Percentiles rank a stretch among this genome's conserved stretches.
phyloP scores from a whole-genome alignment of 2,329 filamentous ascomycete genomes.

The Dothiorella sarmentorum region DNA sequence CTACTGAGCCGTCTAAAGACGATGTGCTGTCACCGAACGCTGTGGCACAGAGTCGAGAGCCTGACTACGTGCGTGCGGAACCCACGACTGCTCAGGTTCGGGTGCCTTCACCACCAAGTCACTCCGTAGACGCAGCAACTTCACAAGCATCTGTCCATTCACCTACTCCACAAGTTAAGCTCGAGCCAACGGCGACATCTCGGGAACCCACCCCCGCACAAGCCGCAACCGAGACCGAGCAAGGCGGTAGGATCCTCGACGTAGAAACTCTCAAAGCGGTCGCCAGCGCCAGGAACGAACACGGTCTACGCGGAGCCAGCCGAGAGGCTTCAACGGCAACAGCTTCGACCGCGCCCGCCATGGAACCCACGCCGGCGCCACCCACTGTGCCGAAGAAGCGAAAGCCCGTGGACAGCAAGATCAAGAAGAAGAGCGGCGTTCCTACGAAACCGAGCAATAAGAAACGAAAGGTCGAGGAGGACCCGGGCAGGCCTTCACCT shows the following conservation, averaged over 20 bases:
- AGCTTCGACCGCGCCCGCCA: neutral
- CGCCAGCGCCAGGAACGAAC: constrained; percentile 45
- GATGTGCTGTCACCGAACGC: neutral
- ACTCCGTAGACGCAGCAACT: constrained; percentile 22
- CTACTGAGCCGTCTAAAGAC: neutral
- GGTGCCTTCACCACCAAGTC: constrained; percentile 23
- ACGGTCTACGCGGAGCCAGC: constrained; percentile 39
- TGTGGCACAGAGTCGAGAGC: constrained; percentile 29
- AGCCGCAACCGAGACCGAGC: constrained; percentile 32
- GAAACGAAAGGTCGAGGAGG: constrained; percentile 43
- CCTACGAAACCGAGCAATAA: constrained; percentile 39
- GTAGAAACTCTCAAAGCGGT: constrained; percentile 42
- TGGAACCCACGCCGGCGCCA: constrained; percentile 31
- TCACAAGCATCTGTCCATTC: constrained; percentile 22
- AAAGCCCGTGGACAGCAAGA: constrained; percentile 23
- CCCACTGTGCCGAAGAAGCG: constrained; percentile 43
- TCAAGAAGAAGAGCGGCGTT: constrained; percentile 37
- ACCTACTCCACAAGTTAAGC: constrained; percentile 38
- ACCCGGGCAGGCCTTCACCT: constrained; percentile 32
- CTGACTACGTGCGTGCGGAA: constrained; percentile 31
- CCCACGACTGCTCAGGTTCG: constrained; percentile 29
- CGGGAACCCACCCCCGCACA: constrained; percentile 35
- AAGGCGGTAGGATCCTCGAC: constrained; percentile 37
- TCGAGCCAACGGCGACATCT: constrained; percentile 33
- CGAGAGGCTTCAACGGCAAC: constrained; percentile 35